Conservation (phyloP, 202 grass and related monocot species). For the Alloteropsis angusta region DNA sequence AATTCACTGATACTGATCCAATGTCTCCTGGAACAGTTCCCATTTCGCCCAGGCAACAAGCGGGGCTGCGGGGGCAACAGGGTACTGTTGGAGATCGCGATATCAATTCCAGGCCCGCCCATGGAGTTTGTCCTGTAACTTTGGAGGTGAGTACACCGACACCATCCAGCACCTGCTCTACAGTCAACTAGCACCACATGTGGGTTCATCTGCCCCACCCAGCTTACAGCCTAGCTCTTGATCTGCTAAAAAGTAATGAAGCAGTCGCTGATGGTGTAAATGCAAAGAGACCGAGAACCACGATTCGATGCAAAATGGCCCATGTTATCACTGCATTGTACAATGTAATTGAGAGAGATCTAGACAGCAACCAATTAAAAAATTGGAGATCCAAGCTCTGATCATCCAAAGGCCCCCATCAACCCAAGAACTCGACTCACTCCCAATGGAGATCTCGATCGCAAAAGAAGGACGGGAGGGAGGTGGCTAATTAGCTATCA, state of each 20-base stretch:
- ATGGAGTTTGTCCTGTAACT: background rate
- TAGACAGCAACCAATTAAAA: background rate
- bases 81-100: background rate
- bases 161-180: constrained; percentile 6
- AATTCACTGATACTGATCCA: background rate
- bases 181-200: background rate
- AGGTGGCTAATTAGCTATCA: background rate
- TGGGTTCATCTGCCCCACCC: background rate
- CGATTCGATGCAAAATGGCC: background rate
- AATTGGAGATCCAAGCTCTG: constrained; percentile 30
- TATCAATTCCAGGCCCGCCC: background rate
- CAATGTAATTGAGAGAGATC: background rate
- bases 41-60: background rate
- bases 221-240: background rate
- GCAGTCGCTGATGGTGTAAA: background rate
- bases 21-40: background rate
- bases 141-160: background rate
- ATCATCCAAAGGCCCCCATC: constrained; percentile 5
- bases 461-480: background rate
- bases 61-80: background rate
- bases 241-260: background rate
- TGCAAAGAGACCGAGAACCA: background rate
- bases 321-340: background rate
- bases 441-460: background rate
- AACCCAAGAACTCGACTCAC: background rate